These are phyloP conservation scores for Phytophthora idaei DNA, from an alignment of 352 stramenopile genomes.

Conservation along the genomic window DNA sequence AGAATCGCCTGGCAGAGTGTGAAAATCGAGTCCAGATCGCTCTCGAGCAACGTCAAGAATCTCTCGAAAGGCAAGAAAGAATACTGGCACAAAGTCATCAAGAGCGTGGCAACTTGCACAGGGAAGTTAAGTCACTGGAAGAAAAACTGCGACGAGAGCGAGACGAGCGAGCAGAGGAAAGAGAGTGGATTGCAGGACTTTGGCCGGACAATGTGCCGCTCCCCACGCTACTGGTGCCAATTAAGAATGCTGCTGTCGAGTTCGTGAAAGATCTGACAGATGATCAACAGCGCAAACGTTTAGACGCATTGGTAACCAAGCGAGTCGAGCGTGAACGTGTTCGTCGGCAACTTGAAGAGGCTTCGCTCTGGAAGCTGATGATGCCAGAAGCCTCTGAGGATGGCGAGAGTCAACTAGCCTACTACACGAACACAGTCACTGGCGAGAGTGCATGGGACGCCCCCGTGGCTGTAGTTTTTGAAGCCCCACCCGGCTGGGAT, in stretches of 20 bases:
- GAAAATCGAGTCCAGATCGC: slow-evolving; percentile 18
- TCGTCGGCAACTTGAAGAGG: slow-evolving; percentile 43
- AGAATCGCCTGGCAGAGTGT: slow-evolving; percentile 12
- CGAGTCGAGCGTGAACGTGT: slow-evolving; percentile 50
- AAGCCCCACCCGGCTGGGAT: slow-evolving; percentile 65
- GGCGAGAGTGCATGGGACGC: slow-evolving; percentile 62
- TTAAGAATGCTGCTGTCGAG: slow-evolving; percentile 26
- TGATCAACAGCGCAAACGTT: slow-evolving; percentile 29
- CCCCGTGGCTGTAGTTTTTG: slow-evolving; percentile 61
- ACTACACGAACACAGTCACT: slow-evolving; percentile 64
- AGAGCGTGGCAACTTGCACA: slow-evolving; percentile 14
- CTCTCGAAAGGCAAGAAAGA: slow-evolving; percentile 6
- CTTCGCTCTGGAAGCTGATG: slow-evolving; percentile 59
- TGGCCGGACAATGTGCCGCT: slow-evolving; percentile 66
- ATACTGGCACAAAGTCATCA: slow-evolving; percentile 3
- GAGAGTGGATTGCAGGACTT: slow-evolving; percentile 63
- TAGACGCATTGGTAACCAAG: slow-evolving; percentile 48
- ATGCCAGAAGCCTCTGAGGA: slow-evolving; percentile 32
- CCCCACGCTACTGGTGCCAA: slow-evolving; percentile 58
- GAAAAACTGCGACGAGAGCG: slow-evolving; percentile 41
- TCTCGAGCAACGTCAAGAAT: slow-evolving; percentile 6
- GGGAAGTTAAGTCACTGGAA: slow-evolving; percentile 24
- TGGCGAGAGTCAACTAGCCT: slow-evolving; percentile 36
- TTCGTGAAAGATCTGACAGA: slow-evolving; percentile 36
- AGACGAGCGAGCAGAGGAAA: slow-evolving; percentile 60